Evolutionary conservation across 306 rosid species (phyloP).

Genomic region (Trichosanthes cucumerina): DNA sequence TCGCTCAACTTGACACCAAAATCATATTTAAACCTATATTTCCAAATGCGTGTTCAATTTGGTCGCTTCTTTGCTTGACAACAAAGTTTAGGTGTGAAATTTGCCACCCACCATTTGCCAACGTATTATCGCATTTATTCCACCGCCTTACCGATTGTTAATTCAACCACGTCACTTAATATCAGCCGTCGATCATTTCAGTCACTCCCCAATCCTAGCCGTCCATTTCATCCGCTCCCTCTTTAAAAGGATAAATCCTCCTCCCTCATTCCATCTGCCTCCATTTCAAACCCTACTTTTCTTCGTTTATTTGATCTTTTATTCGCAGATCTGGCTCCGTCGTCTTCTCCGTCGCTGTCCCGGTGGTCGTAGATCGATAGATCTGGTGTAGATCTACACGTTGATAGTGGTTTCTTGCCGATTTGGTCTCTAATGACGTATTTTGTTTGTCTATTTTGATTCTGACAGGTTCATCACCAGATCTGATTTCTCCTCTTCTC

Average conservation of each 20-base stretch:
- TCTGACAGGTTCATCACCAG: background rate
- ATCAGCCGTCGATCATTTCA: background rate
- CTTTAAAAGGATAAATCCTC: background rate
- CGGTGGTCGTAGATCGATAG: background rate
- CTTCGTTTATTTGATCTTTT: no score
- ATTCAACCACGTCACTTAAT: constrained; percentile 2
- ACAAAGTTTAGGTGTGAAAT: background rate
- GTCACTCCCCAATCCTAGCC: background rate
- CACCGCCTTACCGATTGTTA: background rate
- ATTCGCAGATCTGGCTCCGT: background rate
- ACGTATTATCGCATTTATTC: background rate
- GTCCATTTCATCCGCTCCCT: background rate
- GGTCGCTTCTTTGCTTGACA: background rate
- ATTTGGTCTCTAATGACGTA: background rate
- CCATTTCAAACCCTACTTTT: background rate
- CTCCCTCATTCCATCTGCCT: background rate
- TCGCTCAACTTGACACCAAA: no score
- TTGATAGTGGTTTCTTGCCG: background rate
- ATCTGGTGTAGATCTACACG: background rate
- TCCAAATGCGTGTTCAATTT: background rate
- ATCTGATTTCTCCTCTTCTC: background rate
- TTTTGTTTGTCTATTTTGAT: background rate
- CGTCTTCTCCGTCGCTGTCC: background rate
- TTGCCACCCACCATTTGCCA: background rate
- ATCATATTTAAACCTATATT: no score